A percentile compares a stretch with the other conserved stretches of the same genome.
Evolutionary conservation across 768 basidiomycete species (phyloP).

Genomic region (Tricholoma terreum): DNA sequence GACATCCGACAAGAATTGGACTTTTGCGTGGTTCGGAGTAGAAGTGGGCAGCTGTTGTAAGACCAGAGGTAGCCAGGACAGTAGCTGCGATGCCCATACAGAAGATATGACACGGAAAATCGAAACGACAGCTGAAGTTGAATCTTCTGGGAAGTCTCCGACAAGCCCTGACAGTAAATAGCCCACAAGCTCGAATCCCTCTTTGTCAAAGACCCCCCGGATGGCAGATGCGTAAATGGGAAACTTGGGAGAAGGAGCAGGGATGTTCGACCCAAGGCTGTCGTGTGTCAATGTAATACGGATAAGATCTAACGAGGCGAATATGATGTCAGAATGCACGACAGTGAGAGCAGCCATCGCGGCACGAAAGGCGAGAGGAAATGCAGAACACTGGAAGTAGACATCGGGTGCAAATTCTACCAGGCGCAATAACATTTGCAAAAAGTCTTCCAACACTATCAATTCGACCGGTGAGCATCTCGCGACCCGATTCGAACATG

Average conservation of each 20-base stretch:
- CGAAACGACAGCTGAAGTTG: slow-evolving; percentile 65
- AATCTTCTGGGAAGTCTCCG: slow-evolving; percentile 87
- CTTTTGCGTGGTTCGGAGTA: slow-evolving; percentile 63
- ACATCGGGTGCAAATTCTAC: slow-evolving; percentile 67
- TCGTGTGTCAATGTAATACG: slow-evolving; percentile 75
- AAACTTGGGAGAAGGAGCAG: slow-evolving; percentile 54
- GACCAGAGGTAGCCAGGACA: slow-evolving; percentile 69
- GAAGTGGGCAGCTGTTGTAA: slow-evolving; percentile 67
- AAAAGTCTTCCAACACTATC: slow-evolving; percentile 91
- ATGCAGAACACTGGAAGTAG: slow-evolving; percentile 74
- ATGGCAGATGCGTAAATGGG: slow-evolving; percentile 62
- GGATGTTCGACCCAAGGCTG: slow-evolving; percentile 44
- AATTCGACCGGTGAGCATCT: slow-evolving; percentile 1
- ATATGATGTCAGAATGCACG: slow-evolving; percentile 77
- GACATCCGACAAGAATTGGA: slow-evolving; percentile 71
- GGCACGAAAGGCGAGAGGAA: slow-evolving; percentile 75
- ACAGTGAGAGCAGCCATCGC: slow-evolving; percentile 78
- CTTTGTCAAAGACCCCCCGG: slow-evolving; percentile 56
- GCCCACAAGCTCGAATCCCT: slow-evolving; percentile 69
- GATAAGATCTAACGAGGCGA: slow-evolving; percentile 80
- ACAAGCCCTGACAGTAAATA: slow-evolving; percentile 76
- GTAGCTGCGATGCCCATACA: slow-evolving; percentile 66
- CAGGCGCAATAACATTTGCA: slow-evolving; percentile 74
- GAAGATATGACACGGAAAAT: slow-evolving; percentile 70
- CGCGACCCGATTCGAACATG: background rate